A percentile compares a stretch with the other conserved stretches of the same genome.
Evolutionary conservation across 768 basidiomycete species (phyloP).

Genomic region (Calocybe indica): DNA sequence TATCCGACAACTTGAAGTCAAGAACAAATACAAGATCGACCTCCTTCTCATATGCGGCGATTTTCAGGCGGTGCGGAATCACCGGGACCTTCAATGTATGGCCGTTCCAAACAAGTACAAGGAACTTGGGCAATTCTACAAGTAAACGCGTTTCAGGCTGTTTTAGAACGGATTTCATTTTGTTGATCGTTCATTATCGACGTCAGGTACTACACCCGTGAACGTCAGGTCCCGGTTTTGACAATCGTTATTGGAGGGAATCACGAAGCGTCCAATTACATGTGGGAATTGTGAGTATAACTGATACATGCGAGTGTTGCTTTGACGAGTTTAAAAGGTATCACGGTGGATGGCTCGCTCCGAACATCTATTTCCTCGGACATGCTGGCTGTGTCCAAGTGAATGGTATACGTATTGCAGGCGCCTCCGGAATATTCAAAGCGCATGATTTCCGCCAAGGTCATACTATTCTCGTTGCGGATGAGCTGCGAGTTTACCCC

Average conservation of each 20-base stretch:
- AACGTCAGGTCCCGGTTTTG: constrained; percentile 74
- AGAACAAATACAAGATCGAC: constrained; percentile 66
- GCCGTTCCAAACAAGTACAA: constrained; percentile 89
- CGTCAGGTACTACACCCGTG: constrained; percentile 79
- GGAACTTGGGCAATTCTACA: constrained; percentile 77
- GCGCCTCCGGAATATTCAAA: constrained; percentile 92
- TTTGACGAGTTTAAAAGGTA: constrained; percentile 44
- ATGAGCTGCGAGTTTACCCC: background rate
- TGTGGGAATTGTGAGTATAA: constrained; percentile 83
- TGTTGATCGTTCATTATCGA: background rate
- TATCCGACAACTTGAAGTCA: constrained; percentile 55
- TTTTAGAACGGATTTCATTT: background rate
- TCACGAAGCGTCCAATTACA: constrained; percentile 94
- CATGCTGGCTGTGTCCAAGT: constrained; percentile 85
- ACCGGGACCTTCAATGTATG: constrained; percentile 82
- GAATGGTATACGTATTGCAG: constrained; percentile 84
- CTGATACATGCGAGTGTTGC: background rate
- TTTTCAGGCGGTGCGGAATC: constrained; percentile 89
- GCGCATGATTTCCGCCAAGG: constrained; percentile 66
- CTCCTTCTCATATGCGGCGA: constrained; percentile 92
- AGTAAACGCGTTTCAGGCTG: constrained; percentile 32
- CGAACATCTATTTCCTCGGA: constrained; percentile 95
- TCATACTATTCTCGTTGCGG: constrained; percentile 12
- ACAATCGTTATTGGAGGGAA: constrained; percentile 97
- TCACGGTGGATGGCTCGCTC: constrained; percentile 95